A percentile compares a stretch with the other conserved stretches of the same genome.
These are phyloP conservation scores for Stereocaulon alpinum DNA, from an alignment of 495 filamentous ascomycete species.

Conservation along the genomic window DNA sequence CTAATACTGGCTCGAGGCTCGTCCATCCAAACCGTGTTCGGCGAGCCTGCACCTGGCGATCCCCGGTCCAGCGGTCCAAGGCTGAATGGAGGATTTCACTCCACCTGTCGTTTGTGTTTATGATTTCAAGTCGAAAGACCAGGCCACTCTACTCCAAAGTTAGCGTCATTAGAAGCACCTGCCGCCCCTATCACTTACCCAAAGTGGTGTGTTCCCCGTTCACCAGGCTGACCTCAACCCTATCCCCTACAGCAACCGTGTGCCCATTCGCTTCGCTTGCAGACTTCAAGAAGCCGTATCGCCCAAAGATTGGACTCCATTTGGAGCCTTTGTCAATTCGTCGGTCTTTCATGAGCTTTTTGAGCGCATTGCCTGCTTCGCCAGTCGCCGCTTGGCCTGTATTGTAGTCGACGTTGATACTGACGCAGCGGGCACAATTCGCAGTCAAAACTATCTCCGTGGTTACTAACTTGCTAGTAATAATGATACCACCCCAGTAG, in stretches of 20 bases:
- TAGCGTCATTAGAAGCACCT: background rate
- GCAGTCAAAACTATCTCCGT: constrained; percentile 51
- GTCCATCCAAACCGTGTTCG: background rate
- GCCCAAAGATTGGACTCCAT: constrained; percentile 74
- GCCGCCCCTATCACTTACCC: constrained; percentile 38
- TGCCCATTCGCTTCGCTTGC: constrained; percentile 21
- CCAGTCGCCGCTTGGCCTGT: constrained; percentile 57
- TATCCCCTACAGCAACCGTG: constrained; percentile 56
- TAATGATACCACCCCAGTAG: constrained; percentile 51
- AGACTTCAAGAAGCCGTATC: constrained; percentile 58
- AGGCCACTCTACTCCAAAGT: constrained; percentile 4
- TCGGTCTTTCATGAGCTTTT: constrained; percentile 67
- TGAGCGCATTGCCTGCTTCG: constrained; percentile 57
- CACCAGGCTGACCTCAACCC: constrained; percentile 48
- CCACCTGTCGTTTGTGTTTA: background rate
- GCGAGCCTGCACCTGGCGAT: no score
- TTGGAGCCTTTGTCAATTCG: constrained; percentile 63
- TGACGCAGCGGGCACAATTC: constrained; percentile 72
- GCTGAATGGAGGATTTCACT: no score
- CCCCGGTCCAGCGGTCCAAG: no score
- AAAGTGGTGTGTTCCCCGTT: constrained; percentile 50
- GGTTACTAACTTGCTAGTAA: constrained; percentile 6
- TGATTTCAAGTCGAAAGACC: background rate
- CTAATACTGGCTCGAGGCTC: background rate
- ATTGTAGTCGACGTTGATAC: constrained; percentile 72